These are phyloP conservation scores for Cladosporium halotolerans DNA, from an alignment of 2,329 filamentous ascomycete genomes.

Conservation along the genomic window DNA sequence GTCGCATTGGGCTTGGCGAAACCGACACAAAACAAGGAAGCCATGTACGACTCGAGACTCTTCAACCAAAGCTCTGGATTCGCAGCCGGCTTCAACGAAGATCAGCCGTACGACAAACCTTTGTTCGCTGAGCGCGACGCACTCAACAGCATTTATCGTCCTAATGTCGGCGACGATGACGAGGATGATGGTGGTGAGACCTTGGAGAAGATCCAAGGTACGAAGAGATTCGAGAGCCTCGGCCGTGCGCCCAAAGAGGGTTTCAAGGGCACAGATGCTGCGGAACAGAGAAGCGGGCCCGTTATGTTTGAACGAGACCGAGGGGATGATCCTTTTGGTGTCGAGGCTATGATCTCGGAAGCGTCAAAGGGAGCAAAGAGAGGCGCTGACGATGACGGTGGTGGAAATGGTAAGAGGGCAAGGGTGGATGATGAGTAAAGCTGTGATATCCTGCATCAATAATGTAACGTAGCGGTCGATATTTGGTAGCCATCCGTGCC, in stretches of 20 bases:
- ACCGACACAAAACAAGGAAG: conserved; percentile 82
- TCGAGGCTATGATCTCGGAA: conserved; percentile 87
- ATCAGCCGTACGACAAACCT: conserved; percentile 95
- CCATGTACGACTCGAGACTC: conserved; percentile 93
- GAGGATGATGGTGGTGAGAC: conserved; percentile 73
- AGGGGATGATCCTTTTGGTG: conserved; percentile 77
- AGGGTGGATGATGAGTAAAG: conserved; percentile 64
- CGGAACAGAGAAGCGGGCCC: conserved; percentile 79
- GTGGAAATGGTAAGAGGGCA: conserved; percentile 59
- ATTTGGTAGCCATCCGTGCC: too few relatives aligned
- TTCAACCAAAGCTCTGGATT: conserved; percentile 95
- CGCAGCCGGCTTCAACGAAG: conserved; percentile 85
- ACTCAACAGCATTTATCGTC: conserved; percentile 88
- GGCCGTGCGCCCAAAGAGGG: conserved; percentile 70
- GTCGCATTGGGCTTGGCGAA: conserved; percentile 91
- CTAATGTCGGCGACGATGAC: conserved; percentile 64
- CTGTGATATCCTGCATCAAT: background rate
- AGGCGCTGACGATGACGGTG: conserved; percentile 63
- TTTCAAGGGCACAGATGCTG: conserved; percentile 80
- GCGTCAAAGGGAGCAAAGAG: conserved; percentile 61
- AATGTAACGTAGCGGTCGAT: background rate
- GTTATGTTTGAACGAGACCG: conserved; percentile 93
- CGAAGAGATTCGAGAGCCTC: conserved; percentile 78
- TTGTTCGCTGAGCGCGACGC: conserved; percentile 93
- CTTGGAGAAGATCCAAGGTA: conserved; percentile 82